Conservation (phyloP, 1,284 basidiomycete species). For the Termitomyces sp. region DNA sequence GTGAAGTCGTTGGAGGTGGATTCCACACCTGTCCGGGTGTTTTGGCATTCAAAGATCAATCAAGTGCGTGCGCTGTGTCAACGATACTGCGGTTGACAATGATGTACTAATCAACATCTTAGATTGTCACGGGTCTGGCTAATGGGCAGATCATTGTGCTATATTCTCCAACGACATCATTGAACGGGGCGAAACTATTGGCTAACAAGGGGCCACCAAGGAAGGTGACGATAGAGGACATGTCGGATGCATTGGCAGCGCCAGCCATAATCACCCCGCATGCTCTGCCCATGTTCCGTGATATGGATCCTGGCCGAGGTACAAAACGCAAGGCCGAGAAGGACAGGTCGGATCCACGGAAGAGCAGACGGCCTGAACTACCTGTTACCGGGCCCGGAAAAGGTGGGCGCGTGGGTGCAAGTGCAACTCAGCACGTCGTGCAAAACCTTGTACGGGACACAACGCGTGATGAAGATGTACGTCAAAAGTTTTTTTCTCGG, state of each 20-base stretch:
- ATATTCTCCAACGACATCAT: slow-evolving; percentile 83
- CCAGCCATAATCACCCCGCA: slow-evolving; percentile 88
- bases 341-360: slow-evolving; percentile 82
- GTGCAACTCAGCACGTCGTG: slow-evolving; percentile 92
- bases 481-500: slow-evolving; percentile 35
- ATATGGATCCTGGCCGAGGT: slow-evolving; percentile 68
- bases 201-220: slow-evolving; percentile 72
- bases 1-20: slow-evolving; percentile 63
- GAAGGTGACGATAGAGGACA: slow-evolving; percentile 74
- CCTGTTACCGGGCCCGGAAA: slow-evolving; percentile 88
- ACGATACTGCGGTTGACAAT: slow-evolving; percentile 13
- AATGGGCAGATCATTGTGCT: slow-evolving; percentile 84
- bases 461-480: slow-evolving; percentile 87
- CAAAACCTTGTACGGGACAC: slow-evolving; percentile 88
- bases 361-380: slow-evolving; percentile 86
- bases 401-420: slow-evolving; percentile 91
- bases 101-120: slow-evolving; percentile 13
- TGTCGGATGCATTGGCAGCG: slow-evolving; percentile 77
- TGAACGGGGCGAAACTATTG: slow-evolving; percentile 88
- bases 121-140: slow-evolving; percentile 86
- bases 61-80: slow-evolving; percentile 53
- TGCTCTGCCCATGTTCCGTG: slow-evolving; percentile 83
- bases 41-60: slow-evolving; percentile 97
- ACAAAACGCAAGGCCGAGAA: slow-evolving; percentile 85
- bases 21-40: slow-evolving; percentile 80